Conservation (phyloP, 352 stramenopile genomes). For the Peronosclerospora sorghi region DNA sequence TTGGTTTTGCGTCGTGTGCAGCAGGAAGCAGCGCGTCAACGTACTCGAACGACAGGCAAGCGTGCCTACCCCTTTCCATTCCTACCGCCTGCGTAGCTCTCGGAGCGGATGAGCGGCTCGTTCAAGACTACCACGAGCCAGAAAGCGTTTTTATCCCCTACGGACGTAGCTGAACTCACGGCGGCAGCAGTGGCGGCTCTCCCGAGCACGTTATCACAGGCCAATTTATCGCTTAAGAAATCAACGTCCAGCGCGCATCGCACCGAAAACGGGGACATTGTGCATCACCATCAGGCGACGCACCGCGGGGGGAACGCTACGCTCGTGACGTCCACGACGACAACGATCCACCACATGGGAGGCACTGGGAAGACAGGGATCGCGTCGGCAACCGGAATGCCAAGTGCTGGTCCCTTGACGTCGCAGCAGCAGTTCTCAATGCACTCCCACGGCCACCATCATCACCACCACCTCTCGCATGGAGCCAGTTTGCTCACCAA, state of each 20-base stretch:
- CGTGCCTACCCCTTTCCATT: neutral
- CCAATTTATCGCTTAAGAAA: slow-evolving; percentile 36
- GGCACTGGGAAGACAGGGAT: slow-evolving; percentile 9
- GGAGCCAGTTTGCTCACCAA: slow-evolving; percentile 34
- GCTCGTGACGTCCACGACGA: slow-evolving; percentile 66
- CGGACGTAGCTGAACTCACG: slow-evolving; percentile 67
- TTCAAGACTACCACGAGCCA: slow-evolving; percentile 30
- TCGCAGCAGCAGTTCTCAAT: slow-evolving; percentile 41
- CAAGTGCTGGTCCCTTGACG: slow-evolving; percentile 5
- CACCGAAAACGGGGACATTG: slow-evolving; percentile 63
- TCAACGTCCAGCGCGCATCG: slow-evolving; percentile 38
- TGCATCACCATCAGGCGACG: slow-evolving; percentile 69
- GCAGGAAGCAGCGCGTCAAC: neutral
- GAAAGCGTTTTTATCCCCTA: slow-evolving; percentile 64
- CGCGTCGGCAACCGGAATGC: neutral
- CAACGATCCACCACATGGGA: slow-evolving; percentile 58
- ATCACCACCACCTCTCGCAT: slow-evolving; percentile 42
- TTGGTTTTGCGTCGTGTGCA: slow-evolving; percentile 9
- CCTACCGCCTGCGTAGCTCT: neutral
- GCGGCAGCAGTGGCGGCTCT: slow-evolving; percentile 57
- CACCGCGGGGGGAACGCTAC: slow-evolving; percentile 58
- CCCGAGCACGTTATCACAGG: slow-evolving; percentile 49
- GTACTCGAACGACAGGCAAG: neutral
- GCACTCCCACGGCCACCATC: slow-evolving; percentile 35
- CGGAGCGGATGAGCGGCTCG: slow-evolving; percentile 32